Evolutionary conservation across 106 monocot species (phyloP), one percentile per base, ranked within the genome.

Genomic region (Dioscorea zingiberensis): DNA sequence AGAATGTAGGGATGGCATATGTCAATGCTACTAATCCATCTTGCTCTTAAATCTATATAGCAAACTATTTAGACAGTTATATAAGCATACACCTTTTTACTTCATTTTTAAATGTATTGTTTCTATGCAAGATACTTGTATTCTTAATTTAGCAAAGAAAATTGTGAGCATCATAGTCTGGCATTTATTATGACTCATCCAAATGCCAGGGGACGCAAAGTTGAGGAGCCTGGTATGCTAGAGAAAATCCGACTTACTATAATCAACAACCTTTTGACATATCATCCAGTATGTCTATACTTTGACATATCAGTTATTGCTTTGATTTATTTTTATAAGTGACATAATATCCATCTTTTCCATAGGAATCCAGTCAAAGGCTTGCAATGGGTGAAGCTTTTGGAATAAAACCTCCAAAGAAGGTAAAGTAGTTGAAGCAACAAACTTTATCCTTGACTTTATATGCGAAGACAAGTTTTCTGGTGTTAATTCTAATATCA

Each of bases 321-420:
- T 63, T 27, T 69, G 16, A 1, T 16, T 69, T 16, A 46, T 21
- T 65, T 54, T 51, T 54, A 25, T 17, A 23, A 38, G 30, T 38
- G 38, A 38, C 38, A 38, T 10, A 38, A 38, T 55, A 45, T 63
- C 18, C 26, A 13, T 28, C 13, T 30, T 58, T 70, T 57, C n/a
- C 54, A 5, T 74, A 97, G 95, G 95, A 97, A 80, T 97, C 78
- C 64, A 97, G 95, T 74, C 91, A 92, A 74, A 83, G 60, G 71
- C 71, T 97, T 57, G 95, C 91, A 62, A 79, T 97, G 91, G 95
- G 95, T 54, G 95, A 97, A 65, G 78, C 86, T 69, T 97, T 97
- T 80, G 95, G 95, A 66, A 81, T 88, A 71, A 97, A 85, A 76
- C 67, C 95, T 63, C 95, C 95, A 53, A 72, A 81, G 60, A 88